phyloP scores from a whole-genome alignment of 345 rosid species.

The Hevea brasiliensis region DNA sequence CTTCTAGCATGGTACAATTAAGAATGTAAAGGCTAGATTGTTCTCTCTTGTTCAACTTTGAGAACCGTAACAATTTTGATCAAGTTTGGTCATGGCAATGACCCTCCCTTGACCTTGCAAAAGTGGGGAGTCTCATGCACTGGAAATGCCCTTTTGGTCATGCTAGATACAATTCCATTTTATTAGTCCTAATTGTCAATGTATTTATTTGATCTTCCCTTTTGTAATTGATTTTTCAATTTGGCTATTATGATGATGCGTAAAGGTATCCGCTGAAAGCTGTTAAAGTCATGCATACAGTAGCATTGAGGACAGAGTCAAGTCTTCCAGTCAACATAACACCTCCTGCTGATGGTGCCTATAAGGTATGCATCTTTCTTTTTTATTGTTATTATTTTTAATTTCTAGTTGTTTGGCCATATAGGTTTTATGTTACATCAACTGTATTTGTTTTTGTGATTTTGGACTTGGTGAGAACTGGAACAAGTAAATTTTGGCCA shows the following conservation, averaged over 20 bases:
- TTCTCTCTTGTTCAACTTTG: not conserved
- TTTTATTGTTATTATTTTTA: not conserved
- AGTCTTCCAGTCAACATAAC: slow-evolving; percentile 58
- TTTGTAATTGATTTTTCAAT: not conserved
- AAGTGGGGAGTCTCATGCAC: too few species aligned
- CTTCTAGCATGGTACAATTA: not conserved
- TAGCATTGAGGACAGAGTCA: slow-evolving; percentile 84
- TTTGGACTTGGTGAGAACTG: not conserved
- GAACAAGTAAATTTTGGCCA: not conserved
- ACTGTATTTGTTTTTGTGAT: not conserved
- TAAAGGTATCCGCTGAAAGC: slow-evolving; percentile 86
- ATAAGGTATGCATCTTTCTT: slow-evolving; percentile 73
- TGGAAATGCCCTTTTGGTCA: not conserved
- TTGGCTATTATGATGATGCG: slow-evolving; percentile 5
- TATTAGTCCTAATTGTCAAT: not conserved
- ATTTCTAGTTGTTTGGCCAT: not conserved
- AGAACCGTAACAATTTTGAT: not conserved
- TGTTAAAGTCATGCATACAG: slow-evolving; percentile 92
- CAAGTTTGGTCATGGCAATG: not conserved
- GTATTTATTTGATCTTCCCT: not conserved
- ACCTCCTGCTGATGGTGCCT: slow-evolving; percentile 49
- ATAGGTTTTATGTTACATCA: not conserved
- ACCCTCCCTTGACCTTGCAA: too few species aligned
- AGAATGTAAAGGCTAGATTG: not conserved
- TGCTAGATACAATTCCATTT: not conserved